A percentile compares a stretch with the other conserved stretches of the same genome.
These are phyloP conservation scores for Hysterangium stoloniferum DNA, from an alignment of 768 basidiomycete species.

Conservation along the genomic window DNA sequence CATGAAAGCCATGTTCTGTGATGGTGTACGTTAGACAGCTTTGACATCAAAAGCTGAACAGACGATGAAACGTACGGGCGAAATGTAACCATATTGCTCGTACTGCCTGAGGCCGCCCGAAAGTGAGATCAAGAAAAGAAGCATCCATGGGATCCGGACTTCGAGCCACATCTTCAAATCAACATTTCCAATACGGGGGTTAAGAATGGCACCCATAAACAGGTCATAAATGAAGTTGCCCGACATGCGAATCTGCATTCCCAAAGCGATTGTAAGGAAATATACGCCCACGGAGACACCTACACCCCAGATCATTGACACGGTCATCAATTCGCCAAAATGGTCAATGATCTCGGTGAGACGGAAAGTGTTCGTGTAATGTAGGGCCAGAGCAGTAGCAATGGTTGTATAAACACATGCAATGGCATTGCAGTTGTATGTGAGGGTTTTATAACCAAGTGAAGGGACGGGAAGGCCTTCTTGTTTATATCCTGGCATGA, in stretches of 20 bases:
- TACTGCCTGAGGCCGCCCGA: constrained; percentile 96
- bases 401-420: constrained; percentile 78
- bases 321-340: constrained; percentile 93
- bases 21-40: background rate
- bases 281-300: constrained; percentile 75
- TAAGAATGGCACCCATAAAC: constrained; percentile 93
- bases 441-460: constrained; percentile 83
- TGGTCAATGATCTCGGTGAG: constrained; percentile 94
- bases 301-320: constrained; percentile 89
- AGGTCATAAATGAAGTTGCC: constrained; percentile 91
- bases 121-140: constrained; percentile 88
- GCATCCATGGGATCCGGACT: constrained; percentile 94
- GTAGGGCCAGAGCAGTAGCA: constrained; percentile 63
- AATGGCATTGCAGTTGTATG: constrained; percentile 96
- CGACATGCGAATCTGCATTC: constrained; percentile 87
- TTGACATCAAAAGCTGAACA: background rate
- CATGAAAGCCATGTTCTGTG: constrained; percentile 94
- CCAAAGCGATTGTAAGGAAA: constrained; percentile 65
- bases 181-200: constrained; percentile 84
- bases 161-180: constrained; percentile 99
- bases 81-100: constrained; percentile 84
- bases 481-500: constrained; percentile 89
- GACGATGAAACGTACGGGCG: constrained; percentile 52
- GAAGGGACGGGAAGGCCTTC: constrained; percentile 96
- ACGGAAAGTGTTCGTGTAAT: constrained; percentile 76